Percentiles rank a stretch among this genome's conserved stretches.
Evolutionary conservation across 176 grass and related monocot species (phyloP).

Genomic region (Rhipidocladum racemiflorum): DNA sequence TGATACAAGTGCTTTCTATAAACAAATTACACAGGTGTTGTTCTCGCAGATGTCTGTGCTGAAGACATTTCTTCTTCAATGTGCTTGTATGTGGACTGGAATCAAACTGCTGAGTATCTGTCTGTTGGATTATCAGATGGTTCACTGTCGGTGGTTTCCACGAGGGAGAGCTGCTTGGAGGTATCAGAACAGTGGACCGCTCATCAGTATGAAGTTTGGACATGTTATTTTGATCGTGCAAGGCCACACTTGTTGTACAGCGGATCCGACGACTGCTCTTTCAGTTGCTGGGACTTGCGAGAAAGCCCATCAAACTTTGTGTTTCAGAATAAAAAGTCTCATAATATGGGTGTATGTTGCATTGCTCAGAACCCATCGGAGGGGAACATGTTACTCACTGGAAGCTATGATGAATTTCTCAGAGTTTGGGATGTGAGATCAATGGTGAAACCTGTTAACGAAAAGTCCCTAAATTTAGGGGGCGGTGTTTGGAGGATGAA

Average conservation of each 20-base stretch:
- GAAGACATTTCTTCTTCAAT: too few relatives aligned
- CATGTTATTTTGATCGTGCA: conserved; percentile 66
- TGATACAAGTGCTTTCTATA: conserved; percentile 10
- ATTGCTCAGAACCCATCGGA: conserved; percentile 66
- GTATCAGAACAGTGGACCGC: conserved; percentile 76
- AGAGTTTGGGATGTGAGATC: conserved; percentile 95
- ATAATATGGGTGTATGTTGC: conserved; percentile 89
- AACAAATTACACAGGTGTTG: conserved; percentile 13
- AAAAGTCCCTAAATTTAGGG: conserved; percentile 71
- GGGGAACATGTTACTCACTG: conserved; percentile 62
- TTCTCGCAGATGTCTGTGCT: too few relatives aligned
- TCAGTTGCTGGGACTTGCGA: conserved; percentile 89
- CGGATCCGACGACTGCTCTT: conserved; percentile 79
- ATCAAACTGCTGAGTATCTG: conserved; percentile 2
- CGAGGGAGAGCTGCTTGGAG: conserved; percentile 61
- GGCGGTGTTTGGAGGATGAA: conserved; percentile 98
- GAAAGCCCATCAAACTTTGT: conserved; percentile 47
- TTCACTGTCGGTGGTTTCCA: conserved; percentile 65
- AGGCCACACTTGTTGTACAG: conserved; percentile 69
- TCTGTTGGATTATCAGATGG: conserved; percentile 84
- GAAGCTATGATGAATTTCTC: conserved; percentile 94
- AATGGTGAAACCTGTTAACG: conserved; percentile 57
- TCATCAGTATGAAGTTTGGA: conserved; percentile 91
- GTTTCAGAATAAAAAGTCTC: conserved; percentile 67
- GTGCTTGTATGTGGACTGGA: too few relatives aligned